Evolutionary conservation across 257 asterid species (phyloP).

Genomic region (Buddleja alternifolia): DNA sequence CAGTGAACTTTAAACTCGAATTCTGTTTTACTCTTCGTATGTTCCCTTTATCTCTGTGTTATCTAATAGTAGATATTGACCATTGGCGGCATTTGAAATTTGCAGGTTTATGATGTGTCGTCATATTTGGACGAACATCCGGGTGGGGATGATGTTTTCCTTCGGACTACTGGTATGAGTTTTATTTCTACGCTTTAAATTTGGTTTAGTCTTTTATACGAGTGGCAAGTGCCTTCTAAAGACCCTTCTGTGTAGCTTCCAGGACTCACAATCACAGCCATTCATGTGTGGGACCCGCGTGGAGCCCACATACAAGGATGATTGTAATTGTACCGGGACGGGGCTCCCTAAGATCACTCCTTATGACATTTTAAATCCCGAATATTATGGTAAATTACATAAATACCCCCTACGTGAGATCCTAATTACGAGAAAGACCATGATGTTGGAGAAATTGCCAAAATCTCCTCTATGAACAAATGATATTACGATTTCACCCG

Average conservation of each 20-base stretch:
- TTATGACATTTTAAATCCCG: no score
- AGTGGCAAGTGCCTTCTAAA: background rate
- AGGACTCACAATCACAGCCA: background rate
- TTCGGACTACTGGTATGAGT: slow-evolving; percentile 60
- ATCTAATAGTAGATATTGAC: slow-evolving; percentile 8
- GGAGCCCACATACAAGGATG: no score
- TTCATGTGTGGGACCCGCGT: no score
- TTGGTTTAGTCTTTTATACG: background rate
- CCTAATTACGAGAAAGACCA: no score
- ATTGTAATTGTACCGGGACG: no score
- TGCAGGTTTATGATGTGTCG: slow-evolving; percentile 89
- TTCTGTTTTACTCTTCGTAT: background rate
- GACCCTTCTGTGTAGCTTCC: no score
- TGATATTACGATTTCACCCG: no score
- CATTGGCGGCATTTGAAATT: slow-evolving; percentile 31
- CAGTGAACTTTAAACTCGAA: background rate
- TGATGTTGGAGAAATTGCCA: no score
- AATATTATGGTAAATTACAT: no score
- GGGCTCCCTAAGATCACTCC: no score
- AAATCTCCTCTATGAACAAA: no score
- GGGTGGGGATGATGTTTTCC: slow-evolving; percentile 92
- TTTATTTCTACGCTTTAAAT: slow-evolving; percentile 1
- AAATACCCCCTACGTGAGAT: no score
- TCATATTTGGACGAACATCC: slow-evolving; percentile 90
- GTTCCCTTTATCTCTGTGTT: background rate